Percentiles rank a stretch among this genome's conserved stretches.
Evolutionary conservation across 371 early-diverging fungal species (phyloP).

Genomic region (Saksenaea oblongispora): DNA sequence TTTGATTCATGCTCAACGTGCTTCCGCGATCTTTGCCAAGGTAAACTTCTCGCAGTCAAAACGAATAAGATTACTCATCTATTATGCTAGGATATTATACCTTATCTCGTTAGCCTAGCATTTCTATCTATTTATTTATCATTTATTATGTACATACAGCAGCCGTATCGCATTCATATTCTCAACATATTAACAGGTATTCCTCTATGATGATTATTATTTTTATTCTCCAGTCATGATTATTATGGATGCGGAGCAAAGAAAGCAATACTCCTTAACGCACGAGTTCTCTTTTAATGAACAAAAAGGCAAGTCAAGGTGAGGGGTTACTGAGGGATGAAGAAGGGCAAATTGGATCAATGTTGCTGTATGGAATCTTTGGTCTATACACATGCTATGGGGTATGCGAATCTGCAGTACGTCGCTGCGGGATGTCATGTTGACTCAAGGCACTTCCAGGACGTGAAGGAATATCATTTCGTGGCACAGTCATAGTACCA

Average conservation of each 20-base stretch:
- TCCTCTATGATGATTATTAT: background rate
- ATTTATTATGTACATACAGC: slow-evolving; percentile 1
- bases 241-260: background rate
- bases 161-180: background rate
- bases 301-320: slow-evolving; percentile 5
- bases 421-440: background rate
- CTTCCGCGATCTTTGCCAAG: slow-evolving; percentile 19
- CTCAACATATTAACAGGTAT: background rate
- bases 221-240: slow-evolving; percentile 3
- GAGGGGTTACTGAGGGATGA: slow-evolving; percentile 4
- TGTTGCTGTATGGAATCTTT: slow-evolving; percentile 9
- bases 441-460: slow-evolving; percentile 3
- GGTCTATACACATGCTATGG: slow-evolving; percentile 4
- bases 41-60: background rate
- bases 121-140: background rate
- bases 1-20: slow-evolving; percentile 33
- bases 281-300: slow-evolving; percentile 4
- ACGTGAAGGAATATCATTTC: background rate
- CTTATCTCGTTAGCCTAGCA: slow-evolving; percentile 1
- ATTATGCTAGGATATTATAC: background rate
- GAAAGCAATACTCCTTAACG: slow-evolving; percentile 4
- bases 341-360: slow-evolving; percentile 2
- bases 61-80: background rate
- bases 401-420: background rate
- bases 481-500: slow-evolving; percentile 1